phyloP scores from a whole-genome alignment of 352 stramenopile species.

The Globisporangium cylindrosporum region DNA sequence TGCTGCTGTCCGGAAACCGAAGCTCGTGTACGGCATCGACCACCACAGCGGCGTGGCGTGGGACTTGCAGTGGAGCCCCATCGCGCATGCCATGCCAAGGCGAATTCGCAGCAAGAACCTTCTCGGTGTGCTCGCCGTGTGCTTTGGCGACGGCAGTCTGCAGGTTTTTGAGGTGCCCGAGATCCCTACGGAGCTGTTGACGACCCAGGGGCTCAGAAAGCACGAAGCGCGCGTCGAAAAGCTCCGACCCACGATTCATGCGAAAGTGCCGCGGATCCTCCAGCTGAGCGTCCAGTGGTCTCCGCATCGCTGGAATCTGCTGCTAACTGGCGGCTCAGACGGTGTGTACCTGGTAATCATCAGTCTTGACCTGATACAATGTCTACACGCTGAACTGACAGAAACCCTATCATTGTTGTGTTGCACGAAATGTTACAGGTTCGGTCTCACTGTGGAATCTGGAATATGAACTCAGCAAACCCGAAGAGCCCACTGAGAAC shows the following conservation, averaged over 20 bases:
- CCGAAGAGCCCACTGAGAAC: not conserved
- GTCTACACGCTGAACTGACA: not conserved
- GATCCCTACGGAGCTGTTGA: constrained; percentile 37
- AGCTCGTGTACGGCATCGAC: constrained; percentile 73
- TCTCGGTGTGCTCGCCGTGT: constrained; percentile 63
- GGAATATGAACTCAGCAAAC: constrained; percentile 23
- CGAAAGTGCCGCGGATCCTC: constrained; percentile 41
- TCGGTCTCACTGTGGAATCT: constrained; percentile 81
- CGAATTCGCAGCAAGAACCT: constrained; percentile 22
- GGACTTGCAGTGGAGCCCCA: constrained; percentile 77
- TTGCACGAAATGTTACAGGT: constrained; percentile 27
- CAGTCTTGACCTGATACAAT: not conserved
- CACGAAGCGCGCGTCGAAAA: constrained; percentile 35
- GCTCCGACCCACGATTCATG: constrained; percentile 42
- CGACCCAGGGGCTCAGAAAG: constrained; percentile 8
- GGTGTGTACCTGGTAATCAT: constrained; percentile 28
- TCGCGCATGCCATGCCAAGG: constrained; percentile 38
- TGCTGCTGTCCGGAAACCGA: constrained; percentile 26
- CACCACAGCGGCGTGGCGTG: constrained; percentile 74
- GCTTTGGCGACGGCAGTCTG: constrained; percentile 75
- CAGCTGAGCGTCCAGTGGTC: constrained; percentile 78
- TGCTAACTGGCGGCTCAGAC: constrained; percentile 81
- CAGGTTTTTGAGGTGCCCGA: constrained; percentile 64
- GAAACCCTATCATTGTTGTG: not conserved
- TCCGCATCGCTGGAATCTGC: constrained; percentile 56